A percentile compares a stretch with the other conserved stretches of the same genome.
Evolutionary conservation across 106 monocot species (phyloP).

Genomic region (Acanthochlamys bracteata): DNA sequence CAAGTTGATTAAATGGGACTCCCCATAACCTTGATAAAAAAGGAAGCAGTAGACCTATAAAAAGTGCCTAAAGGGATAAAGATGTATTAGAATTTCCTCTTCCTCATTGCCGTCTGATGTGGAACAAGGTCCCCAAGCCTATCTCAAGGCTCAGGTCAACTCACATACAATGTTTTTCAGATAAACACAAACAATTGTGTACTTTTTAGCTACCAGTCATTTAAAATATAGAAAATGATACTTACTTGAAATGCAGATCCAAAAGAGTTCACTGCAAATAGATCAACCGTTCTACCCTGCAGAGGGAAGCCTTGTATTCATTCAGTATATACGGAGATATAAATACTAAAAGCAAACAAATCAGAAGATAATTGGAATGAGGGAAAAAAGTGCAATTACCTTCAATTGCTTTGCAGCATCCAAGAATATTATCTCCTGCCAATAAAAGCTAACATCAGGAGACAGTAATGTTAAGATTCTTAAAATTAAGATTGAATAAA

Average conservation of each 20-base stretch:
- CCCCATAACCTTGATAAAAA: constrained; percentile 93
- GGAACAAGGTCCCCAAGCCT: background rate
- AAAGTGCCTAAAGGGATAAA: constrained; percentile 58
- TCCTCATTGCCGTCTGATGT: background rate
- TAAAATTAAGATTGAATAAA: background rate
- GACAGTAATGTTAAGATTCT: background rate
- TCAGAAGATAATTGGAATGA: too few species aligned
- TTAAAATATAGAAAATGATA: background rate
- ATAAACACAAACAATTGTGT: too few species aligned
- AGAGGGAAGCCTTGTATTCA: background rate
- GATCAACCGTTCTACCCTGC: constrained; percentile 85
- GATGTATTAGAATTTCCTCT: background rate
- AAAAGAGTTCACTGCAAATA: constrained; percentile 94
- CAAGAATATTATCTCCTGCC: constrained; percentile 86
- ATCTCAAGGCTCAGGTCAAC: background rate
- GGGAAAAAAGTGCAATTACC: constrained; percentile 26
- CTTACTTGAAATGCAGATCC: constrained; percentile 97
- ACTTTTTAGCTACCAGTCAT: background rate
- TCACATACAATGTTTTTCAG: background rate
- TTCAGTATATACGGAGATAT: background rate
- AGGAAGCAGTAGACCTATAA: constrained; percentile 82
- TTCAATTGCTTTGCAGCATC: constrained; percentile 70
- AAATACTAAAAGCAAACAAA: background rate
- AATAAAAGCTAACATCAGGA: constrained; percentile 18
- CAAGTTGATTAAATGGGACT: constrained; percentile 71